phyloP scores from a whole-genome alignment of 345 rosid genomes.

The Arabidopsis suecica region DNA sequence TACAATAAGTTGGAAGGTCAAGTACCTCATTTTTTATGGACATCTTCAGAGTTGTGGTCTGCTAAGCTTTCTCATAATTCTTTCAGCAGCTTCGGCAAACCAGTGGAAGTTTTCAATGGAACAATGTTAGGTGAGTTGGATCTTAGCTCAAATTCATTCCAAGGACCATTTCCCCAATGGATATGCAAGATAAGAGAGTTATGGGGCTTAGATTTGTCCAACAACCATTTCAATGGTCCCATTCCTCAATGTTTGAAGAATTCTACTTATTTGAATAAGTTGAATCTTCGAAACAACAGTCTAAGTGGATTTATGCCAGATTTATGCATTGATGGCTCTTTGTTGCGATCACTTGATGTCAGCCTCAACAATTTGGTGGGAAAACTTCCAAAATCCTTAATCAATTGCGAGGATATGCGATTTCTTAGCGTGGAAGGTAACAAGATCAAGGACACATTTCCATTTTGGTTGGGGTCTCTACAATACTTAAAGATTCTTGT shows the following conservation, averaged over 20 bases:
- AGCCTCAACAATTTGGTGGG: conserved; percentile 3
- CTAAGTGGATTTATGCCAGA: background rate
- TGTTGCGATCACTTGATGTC: background rate
- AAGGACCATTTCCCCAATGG: conserved; percentile 39
- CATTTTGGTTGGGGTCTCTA: background rate
- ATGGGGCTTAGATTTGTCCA: rapidly evolving
- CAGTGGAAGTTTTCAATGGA: background rate
- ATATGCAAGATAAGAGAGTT: background rate
- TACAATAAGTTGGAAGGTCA: conserved; percentile 44
- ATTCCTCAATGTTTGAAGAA: background rate
- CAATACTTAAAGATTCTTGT: background rate
- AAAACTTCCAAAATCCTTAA: background rate
- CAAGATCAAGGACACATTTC: conserved; percentile 2
- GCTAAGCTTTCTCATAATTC: conserved; percentile 12
- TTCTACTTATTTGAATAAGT: rapidly evolving
- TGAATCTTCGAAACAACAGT: background rate
- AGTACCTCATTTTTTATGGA: background rate
- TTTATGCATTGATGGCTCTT: rapidly evolving
- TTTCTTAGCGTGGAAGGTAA: background rate
- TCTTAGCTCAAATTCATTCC: conserved; percentile 19
- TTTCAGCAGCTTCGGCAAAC: background rate
- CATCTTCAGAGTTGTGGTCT: background rate
- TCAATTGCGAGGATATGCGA: background rate
- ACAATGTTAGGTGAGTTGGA: background rate
- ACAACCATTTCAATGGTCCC: background rate